Percentiles rank a stretch among this genome's conserved stretches.
Conservation (phyloP, 108 stramenopile species). For the Conticribra weissflogii region DNA sequence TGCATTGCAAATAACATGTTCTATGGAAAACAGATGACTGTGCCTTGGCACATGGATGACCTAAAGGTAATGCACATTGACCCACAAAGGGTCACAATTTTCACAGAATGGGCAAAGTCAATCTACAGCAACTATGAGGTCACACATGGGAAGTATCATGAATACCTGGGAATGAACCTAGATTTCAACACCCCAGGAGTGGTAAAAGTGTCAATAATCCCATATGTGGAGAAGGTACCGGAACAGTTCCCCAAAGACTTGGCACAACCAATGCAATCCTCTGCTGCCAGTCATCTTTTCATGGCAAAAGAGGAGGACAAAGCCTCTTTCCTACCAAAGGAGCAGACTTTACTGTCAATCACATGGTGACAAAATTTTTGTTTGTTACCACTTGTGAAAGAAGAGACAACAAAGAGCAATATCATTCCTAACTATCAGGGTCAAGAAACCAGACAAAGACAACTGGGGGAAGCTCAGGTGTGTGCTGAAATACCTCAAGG, state of each 20-base stretch:
- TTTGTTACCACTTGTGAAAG: not conserved
- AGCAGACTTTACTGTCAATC: not conserved
- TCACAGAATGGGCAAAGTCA: not conserved
- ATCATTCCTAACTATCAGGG: conserved; percentile 3
- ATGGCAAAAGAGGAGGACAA: not conserved
- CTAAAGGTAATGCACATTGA: not conserved
- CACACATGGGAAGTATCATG: not conserved
- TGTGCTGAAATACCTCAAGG: not conserved
- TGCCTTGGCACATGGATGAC: not conserved
- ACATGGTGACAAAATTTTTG: not conserved
- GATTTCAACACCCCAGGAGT: not conserved
- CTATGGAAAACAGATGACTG: not conserved
- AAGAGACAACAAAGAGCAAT: not conserved
- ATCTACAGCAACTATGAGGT: not conserved
- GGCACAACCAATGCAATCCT: not conserved
- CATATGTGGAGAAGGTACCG: not conserved
- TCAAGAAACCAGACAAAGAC: conserved; percentile 2
- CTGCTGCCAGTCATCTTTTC: not conserved
- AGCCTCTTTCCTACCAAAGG: not conserved
- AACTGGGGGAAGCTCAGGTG: not conserved
- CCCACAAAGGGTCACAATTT: not conserved
- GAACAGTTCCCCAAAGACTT: not conserved
- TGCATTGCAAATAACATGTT: not conserved
- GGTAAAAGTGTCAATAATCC: not conserved
- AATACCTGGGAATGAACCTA: not conserved